phyloP scores from a whole-genome alignment of 352 stramenopile species.

The Phytophthora constricta region DNA sequence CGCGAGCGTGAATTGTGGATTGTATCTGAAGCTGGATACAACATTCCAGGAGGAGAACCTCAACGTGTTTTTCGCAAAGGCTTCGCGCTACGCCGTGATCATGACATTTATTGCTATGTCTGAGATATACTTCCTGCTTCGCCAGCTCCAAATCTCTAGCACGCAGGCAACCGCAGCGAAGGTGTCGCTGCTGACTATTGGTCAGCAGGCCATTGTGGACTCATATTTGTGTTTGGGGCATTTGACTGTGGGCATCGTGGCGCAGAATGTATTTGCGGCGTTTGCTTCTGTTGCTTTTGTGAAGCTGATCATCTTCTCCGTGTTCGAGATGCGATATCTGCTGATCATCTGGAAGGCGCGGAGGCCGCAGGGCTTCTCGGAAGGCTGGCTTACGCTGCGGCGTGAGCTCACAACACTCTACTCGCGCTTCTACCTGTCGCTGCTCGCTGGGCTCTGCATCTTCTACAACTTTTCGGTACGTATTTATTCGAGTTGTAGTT shows the following conservation, averaged over 20 bases:
- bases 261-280: constrained; percentile 95
- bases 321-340: constrained; percentile 99
- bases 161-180: constrained; percentile 87
- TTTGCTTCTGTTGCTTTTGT: constrained; percentile 98
- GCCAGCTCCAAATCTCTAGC: constrained; percentile 84
- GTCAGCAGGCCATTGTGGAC: constrained; percentile 90
- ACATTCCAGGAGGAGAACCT: constrained; percentile 87
- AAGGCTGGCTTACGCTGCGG: constrained; percentile 90
- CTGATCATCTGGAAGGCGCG: constrained; percentile 97
- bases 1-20: constrained; percentile 76
- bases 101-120: constrained; percentile 88
- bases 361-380: constrained; percentile 82
- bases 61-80: constrained; percentile 84
- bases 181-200: constrained; percentile 85
- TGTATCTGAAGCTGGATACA: constrained; percentile 79
- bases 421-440: constrained; percentile 95
- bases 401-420: constrained; percentile 95
- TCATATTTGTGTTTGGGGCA: constrained; percentile 96
- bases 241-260: constrained; percentile 94
- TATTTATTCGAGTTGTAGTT: constrained; percentile 1
- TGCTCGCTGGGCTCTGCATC: constrained; percentile 90
- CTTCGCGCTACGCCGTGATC: constrained; percentile 77
- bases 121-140: constrained; percentile 88
- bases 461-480: constrained; percentile 93
- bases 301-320: constrained; percentile 98